Base-by-base conservation (phyloP, 192 early-diverging fungal genomes). In the Entrophospora sp. region DNA sequence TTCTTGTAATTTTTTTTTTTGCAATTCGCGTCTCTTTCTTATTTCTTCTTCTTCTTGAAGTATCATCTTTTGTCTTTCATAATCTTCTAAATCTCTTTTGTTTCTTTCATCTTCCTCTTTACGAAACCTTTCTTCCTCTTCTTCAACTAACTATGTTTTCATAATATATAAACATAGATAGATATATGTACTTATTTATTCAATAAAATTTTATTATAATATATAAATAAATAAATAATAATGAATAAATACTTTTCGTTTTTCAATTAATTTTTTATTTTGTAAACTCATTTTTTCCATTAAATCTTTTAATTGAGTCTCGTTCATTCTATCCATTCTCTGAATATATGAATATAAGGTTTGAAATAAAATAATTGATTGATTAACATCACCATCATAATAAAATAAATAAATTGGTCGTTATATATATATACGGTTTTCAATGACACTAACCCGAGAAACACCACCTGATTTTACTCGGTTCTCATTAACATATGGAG, bases 61-160 rank as follows among this genome's bases (percentile, higher is more conserved):
- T 53, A 28, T 53, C 31, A 8, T 53, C 10, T 6, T 66, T 30
- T 66, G 64, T 0, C 40, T 13, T 42, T 66, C 64, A 18, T n/a
- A 5, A 40, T 66, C 51, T 30, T 53, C 25, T 40, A 51, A 66
- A 53, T 66, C 64, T 51, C 55, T 32, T 53, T 53, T 27, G 14
- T 42, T 66, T 55, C 64, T 52, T 55, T 37, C 46, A 38, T 66
- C 49, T 13, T 66, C 64, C 10, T 3, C 49, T 40, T 66, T 66
- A 2, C 5, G 8, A 16, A 66, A 66, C 0, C 0, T 18, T 13
- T 34, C 49, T 66, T 66, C 64, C 10, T 66, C 64, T 42, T 66
- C 35, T 20, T 66, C 64, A 2, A 55, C 64, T 16, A 27, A 20
- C 64, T n/a, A n/a, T n/a, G n/a, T n/a, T n/a, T 66, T 24, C 18